A percentile compares a stretch with the other conserved stretches of the same genome.
Evolutionary conservation across 768 basidiomycete species (phyloP).

Genomic region (Boletus subcaerulescens): DNA sequence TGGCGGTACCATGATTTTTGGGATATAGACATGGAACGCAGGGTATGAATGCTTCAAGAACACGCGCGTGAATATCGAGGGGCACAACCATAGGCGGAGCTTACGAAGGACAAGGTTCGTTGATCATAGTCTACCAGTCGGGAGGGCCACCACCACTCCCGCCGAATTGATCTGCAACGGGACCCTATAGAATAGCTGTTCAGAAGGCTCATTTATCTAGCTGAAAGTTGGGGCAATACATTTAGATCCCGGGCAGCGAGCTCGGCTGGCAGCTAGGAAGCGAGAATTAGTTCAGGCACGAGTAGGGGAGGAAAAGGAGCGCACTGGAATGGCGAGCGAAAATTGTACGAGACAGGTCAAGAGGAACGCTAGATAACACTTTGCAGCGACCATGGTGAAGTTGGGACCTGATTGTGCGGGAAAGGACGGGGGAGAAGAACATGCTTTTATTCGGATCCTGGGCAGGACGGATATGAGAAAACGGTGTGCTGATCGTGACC

Average conservation of each 20-base stretch:
- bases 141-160: conserved; percentile 14
- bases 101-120: conserved; percentile 6
- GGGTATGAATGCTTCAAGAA: conserved; percentile 1
- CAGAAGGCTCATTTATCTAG: background rate
- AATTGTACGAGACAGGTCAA: conserved; percentile 19
- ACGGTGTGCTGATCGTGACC: conserved; percentile 16
- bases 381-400: conserved; percentile 20
- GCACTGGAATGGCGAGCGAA: conserved; percentile 25
- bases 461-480: conserved; percentile 22
- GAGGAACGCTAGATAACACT: conserved; percentile 20
- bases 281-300: background rate
- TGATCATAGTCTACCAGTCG: conserved; percentile 27
- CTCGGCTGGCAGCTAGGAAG: conserved; percentile 13
- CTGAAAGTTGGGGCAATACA: conserved; percentile 8
- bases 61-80: conserved; percentile 2
- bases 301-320: background rate
- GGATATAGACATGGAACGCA: background rate
- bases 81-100: background rate
- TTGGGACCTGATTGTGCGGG: background rate
- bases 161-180: conserved; percentile 19
- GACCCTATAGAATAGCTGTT: conserved; percentile 15
- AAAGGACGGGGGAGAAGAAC: background rate
- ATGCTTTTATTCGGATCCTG: conserved; percentile 23
- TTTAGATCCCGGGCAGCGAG: background rate
- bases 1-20: conserved; percentile 9